Percentiles rank a stretch among this genome's conserved stretches.
Conservation (phyloP, 306 rosid species). For the Malus sylvestris region DNA sequence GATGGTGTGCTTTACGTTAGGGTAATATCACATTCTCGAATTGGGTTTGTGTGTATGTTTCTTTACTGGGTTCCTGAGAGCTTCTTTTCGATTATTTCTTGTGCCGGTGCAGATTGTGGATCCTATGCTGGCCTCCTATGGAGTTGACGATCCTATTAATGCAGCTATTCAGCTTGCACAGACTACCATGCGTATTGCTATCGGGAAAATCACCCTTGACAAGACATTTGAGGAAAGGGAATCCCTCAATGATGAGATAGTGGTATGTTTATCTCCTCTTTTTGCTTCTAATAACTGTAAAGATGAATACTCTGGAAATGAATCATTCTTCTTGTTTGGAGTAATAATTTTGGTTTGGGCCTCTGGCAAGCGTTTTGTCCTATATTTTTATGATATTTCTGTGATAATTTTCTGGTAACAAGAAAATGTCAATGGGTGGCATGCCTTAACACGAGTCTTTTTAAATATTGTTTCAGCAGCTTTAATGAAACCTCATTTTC, state of each 20-base stretch:
- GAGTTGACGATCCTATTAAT: slow-evolving; percentile 77
- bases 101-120: slow-evolving; percentile 65
- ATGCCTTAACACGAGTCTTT: neutral
- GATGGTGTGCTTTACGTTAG: slow-evolving; percentile 93
- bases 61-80: neutral
- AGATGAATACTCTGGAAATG: neutral
- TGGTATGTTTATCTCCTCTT: slow-evolving; percentile 37
- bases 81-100: neutral
- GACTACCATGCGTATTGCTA: slow-evolving; percentile 95
- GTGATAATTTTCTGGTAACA: neutral
- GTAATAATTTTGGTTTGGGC: too few relatives aligned
- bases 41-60: neutral
- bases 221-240: slow-evolving; percentile 94
- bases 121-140: slow-evolving; percentile 87
- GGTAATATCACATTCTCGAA: slow-evolving; percentile 28
- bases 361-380: too few relatives aligned
- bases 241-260: slow-evolving; percentile 82
- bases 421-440: neutral
- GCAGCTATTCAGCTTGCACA: slow-evolving; percentile 96
- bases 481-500: neutral
- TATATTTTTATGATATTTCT: neutral
- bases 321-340: neutral
- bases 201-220: slow-evolving; percentile 93
- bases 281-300: neutral
- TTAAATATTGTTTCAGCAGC: neutral